phyloP scores from a whole-genome alignment of 176 grass and related monocot species.

The Rhipidocladum racemiflorum region DNA sequence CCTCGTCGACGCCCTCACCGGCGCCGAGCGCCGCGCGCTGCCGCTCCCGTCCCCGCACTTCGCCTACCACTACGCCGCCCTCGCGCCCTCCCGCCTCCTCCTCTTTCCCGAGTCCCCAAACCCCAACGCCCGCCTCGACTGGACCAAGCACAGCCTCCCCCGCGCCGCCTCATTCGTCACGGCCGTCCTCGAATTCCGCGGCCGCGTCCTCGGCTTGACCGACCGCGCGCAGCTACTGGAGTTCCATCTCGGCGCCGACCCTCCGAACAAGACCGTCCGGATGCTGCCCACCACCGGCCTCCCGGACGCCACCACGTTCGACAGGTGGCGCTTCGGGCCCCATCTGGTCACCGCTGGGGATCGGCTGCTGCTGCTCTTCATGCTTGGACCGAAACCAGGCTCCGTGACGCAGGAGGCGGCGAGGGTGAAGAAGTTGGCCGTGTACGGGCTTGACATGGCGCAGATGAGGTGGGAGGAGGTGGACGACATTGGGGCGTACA shows the following conservation, averaged over 20 bases:
- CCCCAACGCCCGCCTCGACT: background rate
- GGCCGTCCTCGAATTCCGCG: constrained; percentile 25
- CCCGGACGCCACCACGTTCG: constrained; percentile 32
- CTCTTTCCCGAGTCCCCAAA: constrained; percentile 15
- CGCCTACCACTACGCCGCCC: constrained; percentile 36
- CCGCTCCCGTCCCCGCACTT: constrained; percentile 32
- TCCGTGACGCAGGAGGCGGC: background rate
- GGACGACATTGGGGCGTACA: constrained; percentile 32
- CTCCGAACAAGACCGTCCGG: background rate
- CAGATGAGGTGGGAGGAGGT: constrained; percentile 40
- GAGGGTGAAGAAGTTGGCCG: constrained; percentile 13
- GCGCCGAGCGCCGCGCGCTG: background rate
- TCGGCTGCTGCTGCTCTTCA: constrained; percentile 41
- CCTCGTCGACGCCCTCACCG: constrained; percentile 27
- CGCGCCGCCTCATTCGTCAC: constrained; percentile 33
- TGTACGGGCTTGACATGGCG: constrained; percentile 37
- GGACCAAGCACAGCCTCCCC: constrained; percentile 40
- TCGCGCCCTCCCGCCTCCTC: constrained; percentile 35
- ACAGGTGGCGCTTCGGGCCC: constrained; percentile 11
- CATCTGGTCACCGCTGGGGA: constrained; percentile 22
- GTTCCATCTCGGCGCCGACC: constrained; percentile 19
- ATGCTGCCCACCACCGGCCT: constrained; percentile 26
- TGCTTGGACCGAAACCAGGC: background rate
- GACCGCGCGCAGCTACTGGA: constrained; percentile 41
- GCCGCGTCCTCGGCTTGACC: constrained; percentile 36